A percentile compares a stretch with the other conserved stretches of the same genome.
These are phyloP conservation scores for Globisporangium parvum DNA, from an alignment of 352 stramenopile species.

Conservation along the genomic window DNA sequence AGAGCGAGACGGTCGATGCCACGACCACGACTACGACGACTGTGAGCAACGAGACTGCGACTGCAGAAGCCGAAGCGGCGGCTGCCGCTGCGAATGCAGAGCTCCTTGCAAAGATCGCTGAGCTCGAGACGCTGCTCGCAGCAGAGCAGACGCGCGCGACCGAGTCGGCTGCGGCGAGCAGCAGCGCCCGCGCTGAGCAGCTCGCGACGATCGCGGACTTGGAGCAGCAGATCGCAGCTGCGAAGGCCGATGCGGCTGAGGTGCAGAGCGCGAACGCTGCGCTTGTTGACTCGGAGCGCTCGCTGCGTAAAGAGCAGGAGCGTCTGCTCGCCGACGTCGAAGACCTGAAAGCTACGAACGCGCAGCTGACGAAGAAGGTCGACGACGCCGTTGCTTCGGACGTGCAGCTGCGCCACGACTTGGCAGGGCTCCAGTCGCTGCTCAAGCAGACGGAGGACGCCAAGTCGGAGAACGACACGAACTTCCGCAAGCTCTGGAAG, in stretches of 20 bases:
- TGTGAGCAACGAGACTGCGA: conserved; percentile 6
- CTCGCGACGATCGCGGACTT: conserved; percentile 18
- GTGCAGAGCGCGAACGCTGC: conserved; percentile 14
- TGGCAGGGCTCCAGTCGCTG: conserved; percentile 21
- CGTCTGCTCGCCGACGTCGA: conserved; percentile 20
- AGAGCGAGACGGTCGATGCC: neutral
- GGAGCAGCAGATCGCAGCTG: conserved; percentile 15
- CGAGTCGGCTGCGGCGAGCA: conserved; percentile 15
- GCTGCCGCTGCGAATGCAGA: conserved; percentile 2
- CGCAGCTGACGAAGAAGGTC: conserved; percentile 25
- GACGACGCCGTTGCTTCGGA: conserved; percentile 14
- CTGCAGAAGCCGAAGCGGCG: neutral
- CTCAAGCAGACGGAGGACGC: conserved; percentile 28
- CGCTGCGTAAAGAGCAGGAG: conserved; percentile 17
- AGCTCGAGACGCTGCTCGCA: conserved; percentile 17
- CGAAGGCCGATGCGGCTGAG: conserved; percentile 6
- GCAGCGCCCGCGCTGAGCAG: conserved; percentile 11
- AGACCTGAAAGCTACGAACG: conserved; percentile 15
- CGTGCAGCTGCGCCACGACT: conserved; percentile 11
- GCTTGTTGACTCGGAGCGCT: conserved; percentile 17
- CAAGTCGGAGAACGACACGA: conserved; percentile 36
- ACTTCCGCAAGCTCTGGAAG: conserved; percentile 48
- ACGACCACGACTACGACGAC: neutral
- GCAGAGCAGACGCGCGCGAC: conserved; percentile 5
- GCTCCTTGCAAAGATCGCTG: conserved; percentile 8